A percentile compares a stretch with the other conserved stretches of the same genome.
These are phyloP conservation scores for Closterium sp. DNA, from an alignment of 139 green algal genomes.

Conservation along the genomic window DNA sequence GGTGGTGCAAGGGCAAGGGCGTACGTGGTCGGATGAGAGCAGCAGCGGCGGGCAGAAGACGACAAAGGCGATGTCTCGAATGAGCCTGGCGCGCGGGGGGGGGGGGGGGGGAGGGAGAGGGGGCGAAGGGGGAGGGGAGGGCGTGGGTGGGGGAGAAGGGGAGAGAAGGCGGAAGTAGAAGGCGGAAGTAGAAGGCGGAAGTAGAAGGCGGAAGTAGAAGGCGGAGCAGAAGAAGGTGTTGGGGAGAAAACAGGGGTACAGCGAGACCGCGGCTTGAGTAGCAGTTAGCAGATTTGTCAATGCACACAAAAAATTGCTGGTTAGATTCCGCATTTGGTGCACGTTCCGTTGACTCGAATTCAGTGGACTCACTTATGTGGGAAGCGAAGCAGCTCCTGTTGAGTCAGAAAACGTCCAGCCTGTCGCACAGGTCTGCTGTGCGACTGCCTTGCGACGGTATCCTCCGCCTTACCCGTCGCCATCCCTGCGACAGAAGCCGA, in stretches of 20 bases:
- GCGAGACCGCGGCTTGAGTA: neutral
- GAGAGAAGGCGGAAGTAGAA: neutral
- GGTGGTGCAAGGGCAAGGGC: neutral
- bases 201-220: neutral
- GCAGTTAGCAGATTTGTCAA: neutral
- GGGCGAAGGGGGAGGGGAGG: too few relatives aligned
- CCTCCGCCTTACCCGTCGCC: neutral
- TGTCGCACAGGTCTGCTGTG: neutral
- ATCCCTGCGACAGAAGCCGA: neutral
- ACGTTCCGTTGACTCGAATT: neutral
- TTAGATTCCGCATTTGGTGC: neutral
- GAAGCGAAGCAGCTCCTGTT: neutral
- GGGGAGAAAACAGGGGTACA: neutral
- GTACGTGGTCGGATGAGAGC: conserved; percentile 4
- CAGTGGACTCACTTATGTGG: neutral
- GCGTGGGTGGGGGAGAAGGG: too few relatives aligned
- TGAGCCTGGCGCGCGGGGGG: neutral
- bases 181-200: neutral
- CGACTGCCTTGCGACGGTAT: neutral
- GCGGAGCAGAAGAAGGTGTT: neutral
- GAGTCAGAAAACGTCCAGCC: neutral
- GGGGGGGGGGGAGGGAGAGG: too few relatives aligned
- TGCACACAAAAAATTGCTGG: neutral
- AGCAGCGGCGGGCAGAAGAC: conserved; percentile 17
- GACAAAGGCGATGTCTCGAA: conserved; percentile 16